Base-by-base conservation (phyloP, 2,329 filamentous ascomycete species). In the Teratosphaeria destructans region DNA sequence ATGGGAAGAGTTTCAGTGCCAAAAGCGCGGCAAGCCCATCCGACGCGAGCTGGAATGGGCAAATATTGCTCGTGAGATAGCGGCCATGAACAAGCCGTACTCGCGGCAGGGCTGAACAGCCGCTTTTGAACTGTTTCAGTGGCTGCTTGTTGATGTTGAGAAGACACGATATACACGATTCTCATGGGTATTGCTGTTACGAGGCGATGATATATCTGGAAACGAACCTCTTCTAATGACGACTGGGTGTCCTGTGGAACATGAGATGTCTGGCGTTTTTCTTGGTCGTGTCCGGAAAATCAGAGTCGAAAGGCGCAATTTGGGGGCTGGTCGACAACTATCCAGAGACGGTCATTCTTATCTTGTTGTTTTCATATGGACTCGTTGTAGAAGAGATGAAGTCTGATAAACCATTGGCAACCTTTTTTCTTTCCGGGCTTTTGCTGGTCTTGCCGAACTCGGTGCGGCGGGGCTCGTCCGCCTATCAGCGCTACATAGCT, bases 31-130 rank as follows among this genome's bases (percentile, higher is more conserved):
- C 71, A 68, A 78, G 71, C 71, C 76, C 54, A 68, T 87, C 60
- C 85, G 84, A 67, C 82, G 93, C 64, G 92, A 96, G 69, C 78
- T 97, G 34, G 94, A 97, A 75, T 99, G 94, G 94, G 82, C 84
- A 7, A 89, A 90, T 55, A 88, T 97, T 62, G 82, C 90, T 6
- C 82, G 91, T 65, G 93, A 97, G 75, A 92, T 99, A 65, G 92
- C 94, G 4, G 79, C 93, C 32, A 95, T 99, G 90, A 99, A 99
- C 72, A 86, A 89, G 68, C 94, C 94, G 16, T 97, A 97, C 75
- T 87, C 89, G 19, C 80, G 88, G 74, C 89, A 77, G 32, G 37
- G 43, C 16, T 61, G 59, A 61, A n/a, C 5, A 23, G 43, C 16
- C 43, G 19, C 43, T 49, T n/a, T n/a, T 23, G 43, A n/a, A 11